Conservation (phyloP, 2,329 filamentous ascomycete species). For the Phialophora macrospora region DNA sequence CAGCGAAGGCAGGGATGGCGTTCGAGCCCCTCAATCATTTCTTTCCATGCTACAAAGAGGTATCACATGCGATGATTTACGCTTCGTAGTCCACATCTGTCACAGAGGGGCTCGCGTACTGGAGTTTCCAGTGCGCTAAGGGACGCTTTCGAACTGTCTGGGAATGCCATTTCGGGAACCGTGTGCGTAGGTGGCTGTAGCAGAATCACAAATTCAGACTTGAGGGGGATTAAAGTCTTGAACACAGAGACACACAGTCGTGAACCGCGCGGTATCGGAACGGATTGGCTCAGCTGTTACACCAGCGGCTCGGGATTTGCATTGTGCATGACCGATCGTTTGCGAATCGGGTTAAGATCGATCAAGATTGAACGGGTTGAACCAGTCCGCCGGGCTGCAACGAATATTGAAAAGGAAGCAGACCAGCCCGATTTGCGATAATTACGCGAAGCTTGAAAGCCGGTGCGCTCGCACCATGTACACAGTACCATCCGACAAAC, state of each 20-base stretch:
- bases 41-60: background rate
- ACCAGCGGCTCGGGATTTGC: background rate
- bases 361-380: background rate
- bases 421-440: conserved; percentile 3
- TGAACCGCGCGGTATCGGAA: background rate
- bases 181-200: background rate
- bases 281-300: background rate
- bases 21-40: background rate
- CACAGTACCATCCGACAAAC: background rate
- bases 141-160: background rate
- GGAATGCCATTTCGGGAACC: background rate
- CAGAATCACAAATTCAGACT: background rate
- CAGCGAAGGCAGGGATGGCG: background rate
- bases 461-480: background rate
- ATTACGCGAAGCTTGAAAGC: conserved; percentile 6
- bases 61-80: background rate
- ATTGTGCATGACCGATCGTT: conserved; percentile 1
- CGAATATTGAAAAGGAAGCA: background rate
- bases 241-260: background rate
- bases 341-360: background rate
- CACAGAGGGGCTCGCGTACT: background rate
- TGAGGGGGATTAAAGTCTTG: background rate
- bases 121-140: background rate
- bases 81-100: background rate
- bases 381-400: background rate